Evolutionary conservation across 2,329 filamentous ascomycete genomes (phyloP), one percentile per base, ranked within the genome.

Genomic region (Cyanodermella asteris): DNA sequence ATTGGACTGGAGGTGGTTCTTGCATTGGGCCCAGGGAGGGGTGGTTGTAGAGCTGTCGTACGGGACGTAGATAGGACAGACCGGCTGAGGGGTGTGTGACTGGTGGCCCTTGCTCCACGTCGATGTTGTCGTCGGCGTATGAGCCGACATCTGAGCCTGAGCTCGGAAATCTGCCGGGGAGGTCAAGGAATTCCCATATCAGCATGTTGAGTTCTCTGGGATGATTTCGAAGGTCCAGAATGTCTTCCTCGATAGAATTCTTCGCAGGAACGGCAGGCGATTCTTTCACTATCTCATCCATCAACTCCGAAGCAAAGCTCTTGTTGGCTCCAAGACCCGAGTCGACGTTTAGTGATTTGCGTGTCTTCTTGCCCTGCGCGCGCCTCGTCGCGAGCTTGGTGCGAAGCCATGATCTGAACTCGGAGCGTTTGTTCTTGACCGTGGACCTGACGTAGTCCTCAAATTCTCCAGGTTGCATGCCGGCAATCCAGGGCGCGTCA

Each of bases 401-500:
- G 36, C 52, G 59, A 28, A 74, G 42, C 29, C 63, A 61, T 13
- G 48, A 33, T 23, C 56, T 56, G 43, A 74, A 74, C 31, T 63
- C 53, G 5, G 45, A 26, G 28, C 64, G 63, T 31, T 49, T 56
- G 9, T 49, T 53, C 24, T 59, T 55, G 20, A 74, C 61, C 13
- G 50, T 47, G 36, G 55, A 64, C 25, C 51, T 41, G 8, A 74
- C 30, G 37, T 64, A 74, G 15, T 44, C 40, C 14, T 57, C 46
- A 38, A 75, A 72, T 9, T 65, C 55, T 11, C 66, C 66, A 31
- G 68, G 55, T 4, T 54, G 59, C 51, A 71, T 57, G 21, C 62
- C 61, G 17, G 65, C 66, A 17, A 74, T 51, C 67, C 67, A 74
- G 3, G 70, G 70, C 1, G 70, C 70, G 14, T 49, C 47, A 34